A percentile compares a stretch with the other conserved stretches of the same genome.
Conservation (phyloP, 495 filamentous ascomycete genomes). For the Astrothelium macrocarpum region DNA sequence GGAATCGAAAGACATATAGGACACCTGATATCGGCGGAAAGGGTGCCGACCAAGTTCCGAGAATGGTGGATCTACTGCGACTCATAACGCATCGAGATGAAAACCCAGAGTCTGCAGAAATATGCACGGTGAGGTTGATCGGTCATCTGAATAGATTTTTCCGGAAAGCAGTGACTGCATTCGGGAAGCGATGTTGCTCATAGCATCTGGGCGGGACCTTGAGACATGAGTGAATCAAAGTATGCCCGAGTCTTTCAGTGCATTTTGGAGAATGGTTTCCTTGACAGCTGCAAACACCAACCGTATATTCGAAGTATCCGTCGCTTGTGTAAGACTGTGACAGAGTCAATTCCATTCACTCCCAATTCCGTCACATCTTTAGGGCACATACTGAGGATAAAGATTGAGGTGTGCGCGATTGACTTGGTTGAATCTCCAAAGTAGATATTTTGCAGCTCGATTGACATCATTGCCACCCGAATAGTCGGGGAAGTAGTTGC, state of each 20-base stretch:
- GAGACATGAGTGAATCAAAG: slow-evolving; percentile 43
- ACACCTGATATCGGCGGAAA: neutral
- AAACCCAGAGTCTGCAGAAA: neutral
- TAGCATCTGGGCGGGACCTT: neutral
- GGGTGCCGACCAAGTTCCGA: neutral
- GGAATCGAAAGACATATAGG: neutral
- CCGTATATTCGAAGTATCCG: slow-evolving; percentile 95
- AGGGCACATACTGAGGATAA: slow-evolving; percentile 79
- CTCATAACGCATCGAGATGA: neutral
- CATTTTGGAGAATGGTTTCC: slow-evolving; percentile 97
- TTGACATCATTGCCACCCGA: slow-evolving; percentile 96
- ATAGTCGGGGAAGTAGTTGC: slow-evolving; percentile 95
- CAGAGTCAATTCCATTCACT: slow-evolving; percentile 8
- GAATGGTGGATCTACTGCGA: neutral
- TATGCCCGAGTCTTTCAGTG: slow-evolving; percentile 94
- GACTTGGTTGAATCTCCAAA: slow-evolving; percentile 98
- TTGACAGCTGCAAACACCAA: slow-evolving; percentile 97
- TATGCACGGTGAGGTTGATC: neutral
- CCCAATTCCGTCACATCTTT: slow-evolving; percentile 1
- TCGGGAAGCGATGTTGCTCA: neutral
- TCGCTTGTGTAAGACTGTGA: slow-evolving; percentile 86
- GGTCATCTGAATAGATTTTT: neutral
- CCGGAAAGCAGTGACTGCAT: neutral
- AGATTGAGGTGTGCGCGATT: slow-evolving; percentile 93
- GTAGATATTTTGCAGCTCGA: slow-evolving; percentile 90